Evolutionary conservation across 2,329 filamentous ascomycete species (phyloP).

Genomic region (Rasamsonia emersonii): DNA sequence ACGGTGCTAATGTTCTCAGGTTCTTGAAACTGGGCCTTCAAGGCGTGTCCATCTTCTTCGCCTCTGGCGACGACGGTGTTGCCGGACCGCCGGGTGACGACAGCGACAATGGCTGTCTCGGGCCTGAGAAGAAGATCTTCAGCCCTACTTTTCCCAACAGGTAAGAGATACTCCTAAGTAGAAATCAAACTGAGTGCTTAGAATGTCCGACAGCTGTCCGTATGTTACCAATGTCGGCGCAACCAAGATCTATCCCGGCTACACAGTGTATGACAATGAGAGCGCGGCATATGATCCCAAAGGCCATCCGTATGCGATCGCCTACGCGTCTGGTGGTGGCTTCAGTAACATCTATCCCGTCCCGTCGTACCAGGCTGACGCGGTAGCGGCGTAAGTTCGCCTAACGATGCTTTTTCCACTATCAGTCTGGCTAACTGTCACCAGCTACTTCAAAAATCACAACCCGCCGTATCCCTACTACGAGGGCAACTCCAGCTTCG

Average conservation of each 20-base stretch:
- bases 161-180: too few species aligned
- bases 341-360: constrained; percentile 7
- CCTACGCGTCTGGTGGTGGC: constrained; percentile 7
- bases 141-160: constrained; percentile 9
- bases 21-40: constrained; percentile 6
- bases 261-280: constrained; percentile 6
- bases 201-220: too few species aligned
- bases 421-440: too few species aligned
- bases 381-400: too few species aligned
- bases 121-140: constrained; percentile 6
- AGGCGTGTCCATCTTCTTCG: constrained; percentile 7
- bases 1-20: too few species aligned
- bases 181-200: too few species aligned
- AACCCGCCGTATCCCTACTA: constrained; percentile 8
- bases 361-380: constrained; percentile 5
- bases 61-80: constrained; percentile 7
- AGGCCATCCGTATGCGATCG: constrained; percentile 4
- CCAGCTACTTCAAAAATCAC: constrained; percentile 6
- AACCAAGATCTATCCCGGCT: constrained; percentile 8
- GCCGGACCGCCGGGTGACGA: constrained; percentile 4
- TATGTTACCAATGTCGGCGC: constrained; percentile 7
- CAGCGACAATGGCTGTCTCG: constrained; percentile 5
- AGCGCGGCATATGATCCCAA: constrained; percentile 6
- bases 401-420: too few species aligned
- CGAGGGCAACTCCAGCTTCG: constrained; percentile 2